Evolutionary conservation across 2,329 filamentous ascomycete genomes (phyloP).

Genomic region (Aspergillus cejpii): DNA sequence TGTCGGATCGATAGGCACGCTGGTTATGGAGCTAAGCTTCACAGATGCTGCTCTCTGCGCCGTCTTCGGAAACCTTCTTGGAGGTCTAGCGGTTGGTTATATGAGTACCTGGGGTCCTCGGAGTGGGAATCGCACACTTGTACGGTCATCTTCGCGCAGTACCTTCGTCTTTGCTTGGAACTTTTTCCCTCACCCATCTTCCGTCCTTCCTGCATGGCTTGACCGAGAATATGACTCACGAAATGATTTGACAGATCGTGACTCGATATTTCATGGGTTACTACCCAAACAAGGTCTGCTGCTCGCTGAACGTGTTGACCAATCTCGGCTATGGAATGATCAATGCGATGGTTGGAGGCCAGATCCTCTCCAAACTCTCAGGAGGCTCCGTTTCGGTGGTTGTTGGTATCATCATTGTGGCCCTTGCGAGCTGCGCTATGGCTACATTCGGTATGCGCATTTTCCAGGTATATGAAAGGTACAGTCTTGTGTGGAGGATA

Average conservation of each 20-base stretch:
- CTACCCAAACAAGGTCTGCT: constrained; percentile 38
- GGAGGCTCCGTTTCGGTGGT: constrained; percentile 35
- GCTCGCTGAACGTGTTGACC: constrained; percentile 38
- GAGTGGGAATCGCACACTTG: constrained; percentile 41
- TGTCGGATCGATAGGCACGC: constrained; percentile 39
- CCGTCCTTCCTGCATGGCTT: not conserved
- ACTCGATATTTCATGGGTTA: constrained; percentile 42
- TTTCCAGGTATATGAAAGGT: constrained; percentile 42
- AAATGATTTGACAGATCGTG: constrained; percentile 29
- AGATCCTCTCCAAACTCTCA: constrained; percentile 39
- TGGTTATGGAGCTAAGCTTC: constrained; percentile 37
- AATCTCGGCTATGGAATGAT: constrained; percentile 42
- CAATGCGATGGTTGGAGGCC: constrained; percentile 40
- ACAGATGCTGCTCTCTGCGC: constrained; percentile 36
- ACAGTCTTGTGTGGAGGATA: constrained; percentile 5
- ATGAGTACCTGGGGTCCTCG: constrained; percentile 39
- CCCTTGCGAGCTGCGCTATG: constrained; percentile 31
- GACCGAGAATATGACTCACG: not conserved
- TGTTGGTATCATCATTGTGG: constrained; percentile 36
- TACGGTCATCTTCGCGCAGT: constrained; percentile 15
- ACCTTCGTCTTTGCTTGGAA: not conserved
- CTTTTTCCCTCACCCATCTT: not conserved
- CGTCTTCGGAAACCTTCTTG: constrained; percentile 34
- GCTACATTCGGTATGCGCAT: constrained; percentile 39
- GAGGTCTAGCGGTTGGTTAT: constrained; percentile 33